Percentiles rank a stretch among this genome's conserved stretches.
phyloP scores from a whole-genome alignment of 345 rosid genomes.

The Gynandropsis gynandra region DNA sequence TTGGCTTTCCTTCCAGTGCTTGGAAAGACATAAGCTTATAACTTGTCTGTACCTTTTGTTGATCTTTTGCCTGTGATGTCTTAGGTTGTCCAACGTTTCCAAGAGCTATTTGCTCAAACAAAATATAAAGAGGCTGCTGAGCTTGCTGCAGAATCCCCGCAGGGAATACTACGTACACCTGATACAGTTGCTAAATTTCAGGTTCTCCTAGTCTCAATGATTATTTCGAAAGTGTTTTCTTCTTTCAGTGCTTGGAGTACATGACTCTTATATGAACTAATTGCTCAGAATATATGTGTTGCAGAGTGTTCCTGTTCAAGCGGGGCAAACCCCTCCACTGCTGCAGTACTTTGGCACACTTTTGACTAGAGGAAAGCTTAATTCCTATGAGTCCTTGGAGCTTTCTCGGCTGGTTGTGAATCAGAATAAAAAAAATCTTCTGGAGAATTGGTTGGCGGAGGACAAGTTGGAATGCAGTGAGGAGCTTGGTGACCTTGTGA shows the following conservation, averaged over 20 bases:
- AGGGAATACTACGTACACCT: constrained; percentile 91
- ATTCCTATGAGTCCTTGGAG: constrained; percentile 94
- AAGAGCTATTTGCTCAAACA: constrained; percentile 92
- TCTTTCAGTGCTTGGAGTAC: background rate
- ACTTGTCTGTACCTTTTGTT: background rate
- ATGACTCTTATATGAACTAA: too few species aligned
- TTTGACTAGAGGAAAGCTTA: constrained; percentile 88
- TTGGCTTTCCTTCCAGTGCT: too few species aligned
- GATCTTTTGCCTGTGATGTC: constrained; percentile 14
- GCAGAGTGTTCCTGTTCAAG: constrained; percentile 98
- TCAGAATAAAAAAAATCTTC: constrained; percentile 92
- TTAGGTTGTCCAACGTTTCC: constrained; percentile 98
- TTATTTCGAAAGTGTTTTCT: background rate
- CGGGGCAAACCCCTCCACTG: constrained; percentile 97
- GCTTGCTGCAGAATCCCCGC: constrained; percentile 99
- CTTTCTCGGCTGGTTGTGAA: constrained; percentile 97
- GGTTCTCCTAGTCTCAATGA: constrained; percentile 38
- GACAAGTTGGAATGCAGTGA: constrained; percentile 98
- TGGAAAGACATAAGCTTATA: too few species aligned
- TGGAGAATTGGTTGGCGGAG: constrained; percentile 97
- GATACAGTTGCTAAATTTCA: constrained; percentile 98
- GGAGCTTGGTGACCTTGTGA: constrained; percentile 98
- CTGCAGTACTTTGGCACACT: constrained; percentile 98
- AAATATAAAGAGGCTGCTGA: constrained; percentile 99
- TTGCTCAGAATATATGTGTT: background rate